Percentiles rank a stretch among this genome's conserved stretches.
phyloP scores from a whole-genome alignment of 345 rosid genomes.

The Salix viminalis region DNA sequence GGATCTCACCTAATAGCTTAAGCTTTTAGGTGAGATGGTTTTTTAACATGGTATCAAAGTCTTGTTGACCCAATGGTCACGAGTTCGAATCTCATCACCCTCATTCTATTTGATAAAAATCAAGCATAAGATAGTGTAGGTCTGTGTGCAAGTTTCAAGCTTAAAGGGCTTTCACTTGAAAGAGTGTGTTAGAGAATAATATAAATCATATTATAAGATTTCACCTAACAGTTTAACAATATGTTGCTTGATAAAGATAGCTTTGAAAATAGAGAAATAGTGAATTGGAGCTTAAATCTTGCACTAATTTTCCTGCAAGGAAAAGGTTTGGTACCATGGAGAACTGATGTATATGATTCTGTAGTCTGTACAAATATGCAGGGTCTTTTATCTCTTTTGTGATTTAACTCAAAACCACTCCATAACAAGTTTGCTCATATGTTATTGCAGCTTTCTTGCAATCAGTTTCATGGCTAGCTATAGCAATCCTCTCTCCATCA shows the following conservation, averaged over 20 bases:
- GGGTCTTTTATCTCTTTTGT: not conserved
- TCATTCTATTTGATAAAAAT: too few relatives aligned
- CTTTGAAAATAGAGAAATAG: not conserved
- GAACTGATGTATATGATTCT: not conserved
- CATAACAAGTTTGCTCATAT: not conserved
- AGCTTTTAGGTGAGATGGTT: too few relatives aligned
- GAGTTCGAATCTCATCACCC: too few relatives aligned
- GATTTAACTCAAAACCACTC: not conserved
- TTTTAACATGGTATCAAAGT: too few relatives aligned
- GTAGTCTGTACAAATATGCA: not conserved
- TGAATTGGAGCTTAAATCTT: not conserved
- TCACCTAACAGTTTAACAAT: too few relatives aligned
- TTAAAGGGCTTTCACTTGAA: too few relatives aligned
- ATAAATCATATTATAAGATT: too few relatives aligned
- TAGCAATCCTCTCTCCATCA: slow-evolving; percentile 56
- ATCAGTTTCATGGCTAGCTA: slow-evolving; percentile 74
- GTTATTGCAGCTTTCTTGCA: slow-evolving; percentile 69
- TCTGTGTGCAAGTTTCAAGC: too few relatives aligned
- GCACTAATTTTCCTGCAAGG: not conserved
- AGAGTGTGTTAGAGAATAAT: too few relatives aligned
- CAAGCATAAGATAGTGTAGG: accelerated
- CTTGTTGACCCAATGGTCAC: too few relatives aligned
- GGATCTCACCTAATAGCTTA: too few relatives aligned
- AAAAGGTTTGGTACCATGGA: not conserved
- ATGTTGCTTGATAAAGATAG: not conserved